Evolutionary conservation across 441 rosid species (phyloP).

Genomic region (Arabidopsis hybrid): DNA sequence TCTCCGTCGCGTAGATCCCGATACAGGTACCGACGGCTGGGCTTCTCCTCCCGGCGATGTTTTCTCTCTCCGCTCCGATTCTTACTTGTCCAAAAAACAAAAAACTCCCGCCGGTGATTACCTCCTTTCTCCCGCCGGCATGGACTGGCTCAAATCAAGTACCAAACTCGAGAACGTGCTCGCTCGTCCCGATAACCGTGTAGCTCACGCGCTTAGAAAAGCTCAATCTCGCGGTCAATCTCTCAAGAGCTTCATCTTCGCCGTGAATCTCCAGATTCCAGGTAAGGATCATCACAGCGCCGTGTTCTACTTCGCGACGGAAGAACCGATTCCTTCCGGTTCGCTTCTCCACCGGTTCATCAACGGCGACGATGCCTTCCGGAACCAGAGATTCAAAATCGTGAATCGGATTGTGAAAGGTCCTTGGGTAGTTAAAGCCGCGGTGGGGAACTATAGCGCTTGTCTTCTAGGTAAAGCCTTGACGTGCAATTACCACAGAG

Average conservation of each 20-base stretch:
- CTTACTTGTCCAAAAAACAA: constrained; percentile 61
- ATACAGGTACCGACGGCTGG: constrained; percentile 83
- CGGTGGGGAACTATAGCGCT: constrained; percentile 82
- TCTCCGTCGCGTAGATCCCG: constrained; percentile 76
- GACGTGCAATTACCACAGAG: constrained; percentile 79
- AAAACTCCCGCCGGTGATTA: constrained; percentile 79
- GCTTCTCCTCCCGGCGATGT: constrained; percentile 85
- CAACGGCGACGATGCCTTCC: constrained; percentile 76
- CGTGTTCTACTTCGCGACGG: constrained; percentile 81
- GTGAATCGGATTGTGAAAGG: constrained; percentile 91
- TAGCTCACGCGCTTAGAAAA: constrained; percentile 59
- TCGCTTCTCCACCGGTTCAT: constrained; percentile 73
- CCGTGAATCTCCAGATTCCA: constrained; percentile 87
- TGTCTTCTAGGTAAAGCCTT: constrained; percentile 82
- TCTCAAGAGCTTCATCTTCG: constrained; percentile 73
- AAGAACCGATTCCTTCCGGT: constrained; percentile 67
- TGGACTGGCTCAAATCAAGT: constrained; percentile 85
- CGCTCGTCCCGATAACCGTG: constrained; percentile 82
- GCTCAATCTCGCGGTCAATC: constrained; percentile 69
- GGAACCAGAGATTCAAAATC: constrained; percentile 90
- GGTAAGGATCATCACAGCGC: constrained; percentile 89
- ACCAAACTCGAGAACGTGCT: constrained; percentile 78
- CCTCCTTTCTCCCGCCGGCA: constrained; percentile 81
- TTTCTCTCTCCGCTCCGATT: constrained; percentile 71
- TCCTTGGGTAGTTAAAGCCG: constrained; percentile 82